A percentile compares a stretch with the other conserved stretches of the same genome.
Evolutionary conservation across 1,284 basidiomycete genomes (phyloP).

Genomic region (Heterobasidion annosum): DNA sequence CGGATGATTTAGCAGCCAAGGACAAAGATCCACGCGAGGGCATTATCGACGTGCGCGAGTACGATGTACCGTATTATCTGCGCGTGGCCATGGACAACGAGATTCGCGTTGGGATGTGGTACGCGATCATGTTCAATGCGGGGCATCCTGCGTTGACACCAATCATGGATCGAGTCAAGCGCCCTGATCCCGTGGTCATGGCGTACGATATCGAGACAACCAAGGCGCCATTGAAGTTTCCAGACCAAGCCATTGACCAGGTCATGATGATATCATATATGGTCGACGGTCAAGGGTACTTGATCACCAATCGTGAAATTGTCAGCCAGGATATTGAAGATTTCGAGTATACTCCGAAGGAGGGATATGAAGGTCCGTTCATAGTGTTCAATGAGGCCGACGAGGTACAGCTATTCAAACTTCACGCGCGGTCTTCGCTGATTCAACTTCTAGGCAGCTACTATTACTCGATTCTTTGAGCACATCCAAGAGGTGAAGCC

Average conservation of each 20-base stretch:
- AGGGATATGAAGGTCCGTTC: slow-evolving; percentile 97
- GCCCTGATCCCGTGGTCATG: slow-evolving; percentile 98
- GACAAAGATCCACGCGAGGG: slow-evolving; percentile 83
- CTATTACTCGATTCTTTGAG: slow-evolving; percentile 85
- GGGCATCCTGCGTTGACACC: slow-evolving; percentile 74
- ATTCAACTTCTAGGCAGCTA: slow-evolving; percentile 42
- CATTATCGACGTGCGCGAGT: slow-evolving; percentile 93
- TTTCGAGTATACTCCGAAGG: slow-evolving; percentile 98
- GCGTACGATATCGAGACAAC: slow-evolving; percentile 99
- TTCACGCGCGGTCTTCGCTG: not conserved
- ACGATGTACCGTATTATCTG: slow-evolving; percentile 96
- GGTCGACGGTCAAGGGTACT: slow-evolving; percentile 93
- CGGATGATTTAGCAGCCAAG: slow-evolving; percentile 31
- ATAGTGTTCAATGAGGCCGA: slow-evolving; percentile 93
- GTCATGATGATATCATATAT: slow-evolving; percentile 99
- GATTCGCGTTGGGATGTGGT: slow-evolving; percentile 97
- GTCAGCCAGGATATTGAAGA: slow-evolving; percentile 97
- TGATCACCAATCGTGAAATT: slow-evolving; percentile 97
- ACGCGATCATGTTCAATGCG: slow-evolving; percentile 76
- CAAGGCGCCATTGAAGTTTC: slow-evolving; percentile 97
- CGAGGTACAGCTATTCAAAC: slow-evolving; percentile 48
- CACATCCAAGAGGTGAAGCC: slow-evolving; percentile 92
- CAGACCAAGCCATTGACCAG: slow-evolving; percentile 92
- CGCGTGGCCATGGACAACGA: slow-evolving; percentile 99
- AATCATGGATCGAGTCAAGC: slow-evolving; percentile 85